Percentiles rank a stretch among this genome's conserved stretches.
These are phyloP conservation scores for Cucumis cinereus DNA, from an alignment of 306 rosid species.

Conservation along the genomic window DNA sequence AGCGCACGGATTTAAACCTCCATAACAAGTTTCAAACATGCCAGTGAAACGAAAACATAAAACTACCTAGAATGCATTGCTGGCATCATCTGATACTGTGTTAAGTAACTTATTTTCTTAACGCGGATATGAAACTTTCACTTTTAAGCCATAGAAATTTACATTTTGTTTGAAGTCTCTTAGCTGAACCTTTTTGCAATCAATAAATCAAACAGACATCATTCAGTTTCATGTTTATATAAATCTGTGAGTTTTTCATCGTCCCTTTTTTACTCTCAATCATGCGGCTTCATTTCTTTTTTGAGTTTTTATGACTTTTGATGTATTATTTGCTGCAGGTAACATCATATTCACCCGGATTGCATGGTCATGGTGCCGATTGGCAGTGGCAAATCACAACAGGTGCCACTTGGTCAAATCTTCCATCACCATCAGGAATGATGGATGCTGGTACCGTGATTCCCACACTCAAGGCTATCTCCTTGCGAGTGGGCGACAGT, in stretches of 20 bases:
- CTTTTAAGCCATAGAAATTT: neutral
- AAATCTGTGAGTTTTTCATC: neutral
- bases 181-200: neutral
- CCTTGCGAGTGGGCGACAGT: constrained; percentile 46
- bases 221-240: neutral
- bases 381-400: constrained; percentile 97
- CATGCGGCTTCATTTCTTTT: neutral
- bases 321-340: constrained; percentile 34
- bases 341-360: constrained; percentile 87
- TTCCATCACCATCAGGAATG: constrained; percentile 92
- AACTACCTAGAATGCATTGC: neutral
- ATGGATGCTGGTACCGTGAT: constrained; percentile 67
- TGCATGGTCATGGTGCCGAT: constrained; percentile 77
- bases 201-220: neutral
- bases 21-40: neutral
- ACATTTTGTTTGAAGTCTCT: neutral
- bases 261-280: neutral
- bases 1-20: neutral
- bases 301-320: neutral
- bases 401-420: constrained; percentile 87
- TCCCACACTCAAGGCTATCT: constrained; percentile 78
- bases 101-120: neutral
- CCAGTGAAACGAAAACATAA: neutral
- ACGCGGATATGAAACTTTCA: neutral
- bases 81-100: neutral